Evolutionary conservation across 1,284 basidiomycete genomes (phyloP).

Genomic region (Golubevia sp.): DNA sequence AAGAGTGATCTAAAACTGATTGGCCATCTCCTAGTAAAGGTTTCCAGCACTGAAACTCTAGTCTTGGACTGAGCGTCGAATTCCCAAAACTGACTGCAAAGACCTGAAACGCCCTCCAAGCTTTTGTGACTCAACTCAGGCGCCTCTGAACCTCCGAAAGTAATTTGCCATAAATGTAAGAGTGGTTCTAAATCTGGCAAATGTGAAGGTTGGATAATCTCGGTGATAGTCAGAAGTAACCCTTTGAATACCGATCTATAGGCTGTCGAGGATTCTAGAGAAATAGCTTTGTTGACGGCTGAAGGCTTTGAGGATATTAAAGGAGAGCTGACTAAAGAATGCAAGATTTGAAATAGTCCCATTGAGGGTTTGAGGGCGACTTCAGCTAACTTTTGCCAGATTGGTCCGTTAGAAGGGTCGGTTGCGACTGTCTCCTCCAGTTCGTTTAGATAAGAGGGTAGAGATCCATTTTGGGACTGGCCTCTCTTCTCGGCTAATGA

Average conservation of each 20-base stretch:
- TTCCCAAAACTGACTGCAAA: constrained; percentile 56
- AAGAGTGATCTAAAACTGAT: constrained; percentile 50
- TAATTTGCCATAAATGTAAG: constrained; percentile 40
- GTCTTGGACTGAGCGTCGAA: constrained; percentile 39
- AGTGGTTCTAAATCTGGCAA: constrained; percentile 42
- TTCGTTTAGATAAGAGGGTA: constrained; percentile 7
- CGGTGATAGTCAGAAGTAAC: constrained; percentile 46
- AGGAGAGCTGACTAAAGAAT: constrained; percentile 40
- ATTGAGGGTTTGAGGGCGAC: constrained; percentile 43
- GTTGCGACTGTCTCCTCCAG: constrained; percentile 25
- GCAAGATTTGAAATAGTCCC: constrained; percentile 35
- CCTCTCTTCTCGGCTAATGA: constrained; percentile 21
- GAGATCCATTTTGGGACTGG: constrained; percentile 7
- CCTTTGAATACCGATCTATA: constrained; percentile 57
- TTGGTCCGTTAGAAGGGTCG: constrained; percentile 23
- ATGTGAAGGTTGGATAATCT: constrained; percentile 52
- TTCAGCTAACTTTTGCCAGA: constrained; percentile 47
- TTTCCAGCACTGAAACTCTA: constrained; percentile 38
- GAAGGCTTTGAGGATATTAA: constrained; percentile 36
- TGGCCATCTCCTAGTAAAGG: constrained; percentile 45
- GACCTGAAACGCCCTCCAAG: constrained; percentile 37
- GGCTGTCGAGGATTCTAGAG: constrained; percentile 41
- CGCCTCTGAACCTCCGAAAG: constrained; percentile 29
- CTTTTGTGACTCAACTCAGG: constrained; percentile 24
- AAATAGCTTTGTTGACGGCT: constrained; percentile 17